Conservation (phyloP, 441 rosid species). For the Flueggea neowawraea region DNA sequence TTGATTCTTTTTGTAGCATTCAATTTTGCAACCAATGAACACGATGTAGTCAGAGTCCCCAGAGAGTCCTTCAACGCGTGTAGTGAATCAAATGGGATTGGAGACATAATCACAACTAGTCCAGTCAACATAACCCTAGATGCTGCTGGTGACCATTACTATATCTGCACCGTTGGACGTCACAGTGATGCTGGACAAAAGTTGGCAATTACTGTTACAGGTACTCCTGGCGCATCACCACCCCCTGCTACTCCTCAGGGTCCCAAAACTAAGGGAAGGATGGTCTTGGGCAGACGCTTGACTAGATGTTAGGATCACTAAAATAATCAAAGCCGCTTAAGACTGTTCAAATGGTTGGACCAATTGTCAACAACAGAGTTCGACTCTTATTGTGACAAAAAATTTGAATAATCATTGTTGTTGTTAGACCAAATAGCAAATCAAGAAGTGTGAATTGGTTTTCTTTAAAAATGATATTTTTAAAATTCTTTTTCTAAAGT, state of each 20-base stretch:
- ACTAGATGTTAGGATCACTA: no score
- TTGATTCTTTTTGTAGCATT: conserved; percentile 19
- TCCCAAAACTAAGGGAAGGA: no score
- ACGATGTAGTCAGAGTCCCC: conserved; percentile 33
- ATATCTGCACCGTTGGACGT: conserved; percentile 39
- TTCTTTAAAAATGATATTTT: no score
- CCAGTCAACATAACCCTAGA: conserved; percentile 31
- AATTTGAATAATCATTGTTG: no score
- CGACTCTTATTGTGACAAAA: no score
- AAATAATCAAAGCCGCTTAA: no score
- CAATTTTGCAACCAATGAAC: conserved; percentile 26
- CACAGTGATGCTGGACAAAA: conserved; percentile 41
- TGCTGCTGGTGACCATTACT: conserved; percentile 25
- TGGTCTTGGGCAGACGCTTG: no score
- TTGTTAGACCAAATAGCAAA: no score
- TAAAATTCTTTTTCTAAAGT: no score
- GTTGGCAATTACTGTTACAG: conserved; percentile 31
- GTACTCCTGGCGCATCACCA: conserved; percentile 13
- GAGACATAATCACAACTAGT: conserved; percentile 22
- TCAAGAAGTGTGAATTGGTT: no score
- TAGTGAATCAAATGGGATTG: conserved; percentile 25
- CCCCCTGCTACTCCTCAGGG: conserved; percentile 20
- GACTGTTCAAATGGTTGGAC: no score
- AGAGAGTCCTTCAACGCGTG: conserved; percentile 39
- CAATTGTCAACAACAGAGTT: no score